Base-by-base conservation (phyloP, 1,139 yeast species). In the Diutina siamensis region DNA sequence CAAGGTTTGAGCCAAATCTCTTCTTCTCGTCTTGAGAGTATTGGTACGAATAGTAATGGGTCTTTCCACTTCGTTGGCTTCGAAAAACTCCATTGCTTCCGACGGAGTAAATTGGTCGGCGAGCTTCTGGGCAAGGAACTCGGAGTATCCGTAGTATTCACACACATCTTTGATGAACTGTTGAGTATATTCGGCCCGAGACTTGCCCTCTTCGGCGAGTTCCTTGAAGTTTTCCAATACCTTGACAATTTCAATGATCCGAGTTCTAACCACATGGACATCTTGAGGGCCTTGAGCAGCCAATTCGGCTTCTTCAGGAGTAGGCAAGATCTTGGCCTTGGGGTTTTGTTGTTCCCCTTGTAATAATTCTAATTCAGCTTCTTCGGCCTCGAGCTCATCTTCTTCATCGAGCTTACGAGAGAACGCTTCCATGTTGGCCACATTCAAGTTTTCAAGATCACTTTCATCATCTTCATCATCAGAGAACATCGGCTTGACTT, bases 41-140 rank as follows among this genome's bases (percentile, higher is more conserved):
- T 94, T 94, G 35, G 98, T 88, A 71, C 99, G 83, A 55, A 94
- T 89, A 28, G 98, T 92, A 48, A 92, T 76, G 44, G 99, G 99
- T 63, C 99, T 78, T 33, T 95, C 85, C 49, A 89, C 86, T 68
- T 94, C 99, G 66, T 92, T 92, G 44, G 98, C 97, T 69, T 94
- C 98, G 56, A 94, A 94, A 60, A 94, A 94, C 64, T 92, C 98
- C 75, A 94, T 78, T 17, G 98, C 98, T 68, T 94, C 99, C 17
- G 92, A 74, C 35, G 97, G 97, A 15, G 94, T 78, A 62, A 94
- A 94, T 51, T 92, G 72, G 57, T 88, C 80, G 69, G 88, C 88
- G 50, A 92, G 73, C 63, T 89, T 89, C 58, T 88, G 97, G 27
- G 98, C 98, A 57, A 94, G 74, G 61, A 83, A 88, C 55, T 80